Percentiles rank a stretch among this genome's conserved stretches.
Evolutionary conservation across 371 early-diverging fungal genomes (phyloP).

Genomic region (Rhizopus microsporus): DNA sequence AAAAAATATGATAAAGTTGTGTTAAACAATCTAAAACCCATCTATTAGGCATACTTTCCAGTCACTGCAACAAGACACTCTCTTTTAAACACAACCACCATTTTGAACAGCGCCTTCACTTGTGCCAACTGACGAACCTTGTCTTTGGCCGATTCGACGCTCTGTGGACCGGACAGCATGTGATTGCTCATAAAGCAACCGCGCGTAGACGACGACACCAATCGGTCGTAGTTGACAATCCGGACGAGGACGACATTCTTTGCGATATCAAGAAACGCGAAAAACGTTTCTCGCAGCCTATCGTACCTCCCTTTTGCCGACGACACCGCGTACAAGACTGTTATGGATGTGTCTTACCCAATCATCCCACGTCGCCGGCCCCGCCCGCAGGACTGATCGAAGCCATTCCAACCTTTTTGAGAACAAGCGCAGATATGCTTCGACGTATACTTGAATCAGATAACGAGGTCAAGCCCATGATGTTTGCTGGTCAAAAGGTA

Average conservation of each 20-base stretch:
- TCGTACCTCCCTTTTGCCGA: constrained; percentile 33
- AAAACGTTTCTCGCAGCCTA: constrained; percentile 19
- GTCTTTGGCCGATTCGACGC: constrained; percentile 60
- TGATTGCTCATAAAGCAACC: constrained; percentile 11
- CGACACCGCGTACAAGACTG: constrained; percentile 18
- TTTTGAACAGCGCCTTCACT: constrained; percentile 60
- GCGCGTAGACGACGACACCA: constrained; percentile 15
- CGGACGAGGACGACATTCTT: constrained; percentile 14
- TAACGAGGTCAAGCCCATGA: constrained; percentile 31
- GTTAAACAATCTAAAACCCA: not conserved
- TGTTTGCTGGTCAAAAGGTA: constrained; percentile 47
- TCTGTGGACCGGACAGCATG: constrained; percentile 31
- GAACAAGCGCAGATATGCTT: constrained; percentile 57
- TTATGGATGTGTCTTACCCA: constrained; percentile 3
- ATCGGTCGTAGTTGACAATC: constrained; percentile 10
- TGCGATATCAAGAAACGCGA: constrained; percentile 3
- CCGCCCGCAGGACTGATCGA: constrained; percentile 43
- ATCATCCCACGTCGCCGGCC: constrained; percentile 4
- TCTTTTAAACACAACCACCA: constrained; percentile 44
- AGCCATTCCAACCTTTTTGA: constrained; percentile 59
- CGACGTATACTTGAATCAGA: constrained; percentile 38
- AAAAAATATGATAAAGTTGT: not conserved
- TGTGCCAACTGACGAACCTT: constrained; percentile 61
- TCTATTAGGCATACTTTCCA: constrained; percentile 40
- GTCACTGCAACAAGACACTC: constrained; percentile 42